phyloP scores from a whole-genome alignment of 495 filamentous ascomycete genomes.

The Penicillium canescens region DNA sequence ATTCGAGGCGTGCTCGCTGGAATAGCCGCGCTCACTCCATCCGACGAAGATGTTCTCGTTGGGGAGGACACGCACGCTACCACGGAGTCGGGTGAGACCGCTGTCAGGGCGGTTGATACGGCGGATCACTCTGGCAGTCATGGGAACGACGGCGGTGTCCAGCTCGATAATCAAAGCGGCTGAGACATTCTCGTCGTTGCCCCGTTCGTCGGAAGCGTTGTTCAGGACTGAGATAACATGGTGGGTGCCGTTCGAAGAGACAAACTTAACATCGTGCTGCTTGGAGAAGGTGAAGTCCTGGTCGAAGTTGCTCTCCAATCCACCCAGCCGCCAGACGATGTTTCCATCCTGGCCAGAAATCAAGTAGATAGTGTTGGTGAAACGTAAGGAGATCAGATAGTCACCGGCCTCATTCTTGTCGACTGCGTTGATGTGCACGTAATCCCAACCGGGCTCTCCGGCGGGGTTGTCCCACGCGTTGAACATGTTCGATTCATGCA shows the following conservation, averaged over 20 bases:
- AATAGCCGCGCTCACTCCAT: slow-evolving; percentile 58
- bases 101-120: slow-evolving; percentile 48
- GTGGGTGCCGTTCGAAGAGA: slow-evolving; percentile 49
- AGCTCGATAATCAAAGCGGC: slow-evolving; percentile 55
- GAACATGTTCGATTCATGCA: slow-evolving; percentile 47
- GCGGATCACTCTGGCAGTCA: slow-evolving; percentile 44
- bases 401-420: slow-evolving; percentile 50
- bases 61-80: slow-evolving; percentile 56
- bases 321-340: slow-evolving; percentile 60
- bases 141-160: slow-evolving; percentile 42
- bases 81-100: slow-evolving; percentile 58
- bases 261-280: slow-evolving; percentile 61
- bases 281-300: slow-evolving; percentile 55
- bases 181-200: slow-evolving; percentile 41
- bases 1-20: slow-evolving; percentile 56
- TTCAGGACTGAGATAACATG: slow-evolving; percentile 55
- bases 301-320: slow-evolving; percentile 42
- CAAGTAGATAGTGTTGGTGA: slow-evolving; percentile 56
- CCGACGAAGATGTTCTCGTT: slow-evolving; percentile 57
- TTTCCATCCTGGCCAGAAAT: slow-evolving; percentile 56
- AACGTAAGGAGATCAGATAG: slow-evolving; percentile 59
- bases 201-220: slow-evolving; percentile 50
- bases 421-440: slow-evolving; percentile 43
- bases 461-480: slow-evolving; percentile 32
- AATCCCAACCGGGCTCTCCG: slow-evolving; percentile 36